Evolutionary conservation across 2,329 filamentous ascomycete genomes (phyloP).

Genomic region (Chaetomium sp.): DNA sequence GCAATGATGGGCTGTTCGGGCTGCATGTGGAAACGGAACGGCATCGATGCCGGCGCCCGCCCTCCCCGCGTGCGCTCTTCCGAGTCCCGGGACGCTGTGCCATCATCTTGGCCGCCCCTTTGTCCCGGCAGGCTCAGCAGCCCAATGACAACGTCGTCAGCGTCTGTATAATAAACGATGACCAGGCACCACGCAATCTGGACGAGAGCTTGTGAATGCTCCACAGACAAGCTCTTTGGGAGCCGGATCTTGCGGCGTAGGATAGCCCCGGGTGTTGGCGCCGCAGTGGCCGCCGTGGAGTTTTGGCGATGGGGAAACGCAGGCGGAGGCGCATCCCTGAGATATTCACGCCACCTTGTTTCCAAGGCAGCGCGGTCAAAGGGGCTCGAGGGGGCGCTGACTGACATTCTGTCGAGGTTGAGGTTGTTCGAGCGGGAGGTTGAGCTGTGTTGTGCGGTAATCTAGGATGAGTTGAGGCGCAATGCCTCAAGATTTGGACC

Average conservation of each 20-base stretch:
- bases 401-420: not conserved
- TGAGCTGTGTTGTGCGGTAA: not conserved
- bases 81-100: not conserved
- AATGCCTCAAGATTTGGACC: not conserved
- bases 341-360: constrained; percentile 2
- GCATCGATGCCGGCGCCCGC: not conserved
- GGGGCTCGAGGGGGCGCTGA: not conserved
- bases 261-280: not conserved
- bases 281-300: not conserved
- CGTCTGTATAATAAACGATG: not conserved
- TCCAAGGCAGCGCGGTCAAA: not conserved
- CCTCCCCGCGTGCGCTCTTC: not conserved
- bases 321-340: not conserved
- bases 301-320: constrained; percentile 1
- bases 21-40: constrained; percentile 1
- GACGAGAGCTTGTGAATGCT: not conserved
- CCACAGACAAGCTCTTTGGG: not conserved
- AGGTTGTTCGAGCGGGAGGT: not conserved
- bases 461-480: not conserved
- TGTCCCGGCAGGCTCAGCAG: not conserved
- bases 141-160: not conserved
- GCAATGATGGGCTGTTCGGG: not conserved
- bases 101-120: not conserved
- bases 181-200: constrained; percentile 4
- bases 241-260: constrained; percentile 1